A percentile compares a stretch with the other conserved stretches of the same genome.
Evolutionary conservation across 306 rosid genomes (phyloP).

Genomic region (Prunus mongolica): DNA sequence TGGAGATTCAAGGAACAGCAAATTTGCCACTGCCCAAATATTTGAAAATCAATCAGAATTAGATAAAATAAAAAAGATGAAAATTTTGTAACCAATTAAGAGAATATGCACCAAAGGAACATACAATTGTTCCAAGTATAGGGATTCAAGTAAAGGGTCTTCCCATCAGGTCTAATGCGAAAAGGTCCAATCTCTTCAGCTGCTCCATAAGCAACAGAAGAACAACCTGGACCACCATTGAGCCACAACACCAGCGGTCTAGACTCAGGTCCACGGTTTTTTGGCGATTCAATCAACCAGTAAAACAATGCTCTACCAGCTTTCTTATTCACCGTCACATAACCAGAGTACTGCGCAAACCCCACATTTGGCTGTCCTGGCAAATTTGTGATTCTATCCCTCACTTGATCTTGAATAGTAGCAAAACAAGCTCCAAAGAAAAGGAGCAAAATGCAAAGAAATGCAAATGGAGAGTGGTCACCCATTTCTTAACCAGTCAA

Average conservation of each 20-base stretch:
- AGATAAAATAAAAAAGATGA: not conserved
- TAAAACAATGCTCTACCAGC: conserved; percentile 89
- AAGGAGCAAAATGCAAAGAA: conserved; percentile 39
- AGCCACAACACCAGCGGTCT: conserved; percentile 94
- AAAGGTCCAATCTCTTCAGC: conserved; percentile 97
- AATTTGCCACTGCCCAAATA: conserved; percentile 74
- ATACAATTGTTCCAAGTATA: conserved; percentile 92
- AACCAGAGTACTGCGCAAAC: conserved; percentile 85
- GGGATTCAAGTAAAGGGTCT: conserved; percentile 74
- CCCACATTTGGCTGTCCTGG: conserved; percentile 88
- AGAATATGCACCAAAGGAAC: conserved; percentile 14
- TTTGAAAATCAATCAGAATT: conserved; percentile 13
- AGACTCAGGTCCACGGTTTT: conserved; percentile 46
- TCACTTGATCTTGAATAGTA: conserved; percentile 58
- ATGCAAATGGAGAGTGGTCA: conserved; percentile 25
- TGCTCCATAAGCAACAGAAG: conserved; percentile 94
- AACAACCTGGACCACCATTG: conserved; percentile 98
- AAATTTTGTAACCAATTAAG: not conserved
- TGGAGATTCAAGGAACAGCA: conserved; percentile 90
- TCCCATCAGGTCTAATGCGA: conserved; percentile 72
- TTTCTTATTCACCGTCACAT: conserved; percentile 70
- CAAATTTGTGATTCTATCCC: conserved; percentile 57
- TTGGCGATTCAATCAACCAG: conserved; percentile 83
- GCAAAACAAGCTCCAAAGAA: conserved; percentile 42
- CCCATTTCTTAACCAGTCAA: conserved; percentile 40